Evolutionary conservation across 352 stramenopile species (phyloP).

Genomic region (Phytophthora nicotianae): DNA sequence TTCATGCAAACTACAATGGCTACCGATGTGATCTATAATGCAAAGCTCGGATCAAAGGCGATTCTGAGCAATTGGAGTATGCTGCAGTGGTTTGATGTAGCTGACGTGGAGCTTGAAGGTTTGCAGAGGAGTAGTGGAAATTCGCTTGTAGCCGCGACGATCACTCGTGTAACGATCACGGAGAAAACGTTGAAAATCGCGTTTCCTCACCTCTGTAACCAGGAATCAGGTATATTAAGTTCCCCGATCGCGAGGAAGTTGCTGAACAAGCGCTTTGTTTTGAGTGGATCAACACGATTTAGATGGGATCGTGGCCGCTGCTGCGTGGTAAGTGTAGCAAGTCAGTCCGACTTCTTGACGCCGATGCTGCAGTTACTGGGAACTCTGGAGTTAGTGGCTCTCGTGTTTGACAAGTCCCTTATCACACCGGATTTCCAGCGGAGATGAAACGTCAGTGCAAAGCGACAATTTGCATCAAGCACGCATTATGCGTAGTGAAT

Average conservation of each 20-base stretch:
- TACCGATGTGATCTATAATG: neutral
- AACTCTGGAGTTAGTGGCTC: neutral
- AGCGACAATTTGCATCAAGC: neutral
- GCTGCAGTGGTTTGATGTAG: neutral
- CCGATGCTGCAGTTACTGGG: neutral
- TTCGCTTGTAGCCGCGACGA: neutral
- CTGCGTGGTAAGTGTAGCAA: neutral
- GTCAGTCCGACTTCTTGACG: neutral
- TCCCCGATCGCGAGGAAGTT: neutral
- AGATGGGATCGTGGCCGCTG: neutral
- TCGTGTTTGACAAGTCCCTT: neutral
- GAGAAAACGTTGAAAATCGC: neutral
- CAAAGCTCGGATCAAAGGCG: neutral
- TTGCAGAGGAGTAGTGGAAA: neutral
- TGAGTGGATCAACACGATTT: neutral
- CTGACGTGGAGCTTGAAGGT: neutral
- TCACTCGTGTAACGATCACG: neutral
- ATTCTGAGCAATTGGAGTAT: neutral
- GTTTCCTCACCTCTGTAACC: neutral
- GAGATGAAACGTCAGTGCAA: neutral
- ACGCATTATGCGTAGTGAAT: neutral
- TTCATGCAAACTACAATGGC: neutral
- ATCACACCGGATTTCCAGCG: neutral
- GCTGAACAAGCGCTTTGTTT: neutral
- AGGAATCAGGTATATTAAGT: neutral